These are phyloP conservation scores for Aleurites moluccanus DNA, from an alignment of 441 rosid species.

Conservation along the genomic window DNA sequence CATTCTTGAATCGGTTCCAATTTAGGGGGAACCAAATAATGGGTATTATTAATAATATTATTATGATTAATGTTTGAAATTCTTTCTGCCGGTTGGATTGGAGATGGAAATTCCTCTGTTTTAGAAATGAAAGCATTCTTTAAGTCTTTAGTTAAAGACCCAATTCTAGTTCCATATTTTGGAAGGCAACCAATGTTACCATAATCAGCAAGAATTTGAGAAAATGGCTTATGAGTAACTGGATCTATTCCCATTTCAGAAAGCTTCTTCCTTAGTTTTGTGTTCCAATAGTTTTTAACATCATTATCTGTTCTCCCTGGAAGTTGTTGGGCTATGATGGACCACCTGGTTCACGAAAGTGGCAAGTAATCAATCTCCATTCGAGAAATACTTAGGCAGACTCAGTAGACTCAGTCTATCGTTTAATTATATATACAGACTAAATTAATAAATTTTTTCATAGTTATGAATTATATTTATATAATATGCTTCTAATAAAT, in stretches of 20 bases:
- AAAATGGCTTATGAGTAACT: conserved; percentile 95
- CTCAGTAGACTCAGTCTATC: background rate
- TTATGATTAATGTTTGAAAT: conserved; percentile 18
- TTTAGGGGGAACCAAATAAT: conserved; percentile 25
- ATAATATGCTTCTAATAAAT: no score
- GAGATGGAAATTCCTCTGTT: conserved; percentile 21
- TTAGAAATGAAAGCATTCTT: conserved; percentile 33
- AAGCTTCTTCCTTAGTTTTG: conserved; percentile 86
- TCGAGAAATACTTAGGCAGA: background rate
- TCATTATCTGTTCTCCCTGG: conserved; percentile 97
- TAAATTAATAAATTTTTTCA: no score
- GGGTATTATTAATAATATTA: conserved; percentile 9
- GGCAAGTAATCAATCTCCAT: no score
- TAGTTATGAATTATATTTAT: no score
- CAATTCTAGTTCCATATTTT: conserved; percentile 27
- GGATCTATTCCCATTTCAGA: conserved; percentile 99
- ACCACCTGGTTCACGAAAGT: conserved; percentile 55
- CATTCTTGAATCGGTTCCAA: conserved; percentile 27
- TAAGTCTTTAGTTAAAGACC: conserved; percentile 47
- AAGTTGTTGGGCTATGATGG: conserved; percentile 83
- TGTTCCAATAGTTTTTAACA: conserved; percentile 94
- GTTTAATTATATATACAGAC: no score
- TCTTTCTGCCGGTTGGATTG: conserved; percentile 9
- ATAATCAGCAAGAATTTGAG: conserved; percentile 48
- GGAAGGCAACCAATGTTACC: conserved; percentile 31